Evolutionary conservation across 768 basidiomycete genomes (phyloP).

Genomic region (Trametes punicea): DNA sequence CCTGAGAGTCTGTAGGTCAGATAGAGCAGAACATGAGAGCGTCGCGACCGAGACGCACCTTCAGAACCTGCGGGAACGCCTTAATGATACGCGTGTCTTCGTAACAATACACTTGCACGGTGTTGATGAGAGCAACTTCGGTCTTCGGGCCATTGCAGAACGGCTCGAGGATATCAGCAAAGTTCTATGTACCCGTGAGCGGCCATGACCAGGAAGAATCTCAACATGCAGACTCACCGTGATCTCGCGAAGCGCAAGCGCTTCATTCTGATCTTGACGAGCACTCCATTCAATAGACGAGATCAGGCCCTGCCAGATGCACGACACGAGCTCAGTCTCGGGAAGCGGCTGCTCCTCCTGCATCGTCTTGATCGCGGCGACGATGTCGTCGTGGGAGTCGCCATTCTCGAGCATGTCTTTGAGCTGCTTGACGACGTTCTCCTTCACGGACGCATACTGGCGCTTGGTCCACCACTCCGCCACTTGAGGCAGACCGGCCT

Average conservation of each 20-base stretch:
- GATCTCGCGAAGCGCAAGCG: constrained; percentile 83
- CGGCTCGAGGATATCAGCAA: constrained; percentile 79
- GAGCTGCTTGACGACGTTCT: constrained; percentile 65
- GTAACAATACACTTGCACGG: constrained; percentile 94
- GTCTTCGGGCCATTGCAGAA: constrained; percentile 89
- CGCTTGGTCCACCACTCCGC: constrained; percentile 95
- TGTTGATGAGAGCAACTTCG: constrained; percentile 91
- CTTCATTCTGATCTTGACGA: constrained; percentile 89
- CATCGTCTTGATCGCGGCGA: constrained; percentile 64
- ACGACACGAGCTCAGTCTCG: constrained; percentile 78
- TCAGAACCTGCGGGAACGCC: constrained; percentile 91
- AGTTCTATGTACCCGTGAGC: constrained; percentile 50
- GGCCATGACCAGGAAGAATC: neutral
- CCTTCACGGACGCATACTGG: constrained; percentile 79
- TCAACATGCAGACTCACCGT: constrained; percentile 48
- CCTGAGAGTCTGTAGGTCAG: constrained; percentile 39
- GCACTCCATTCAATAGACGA: constrained; percentile 84
- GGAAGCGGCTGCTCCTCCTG: constrained; percentile 82
- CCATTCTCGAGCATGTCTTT: constrained; percentile 68
- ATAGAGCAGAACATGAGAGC: neutral
- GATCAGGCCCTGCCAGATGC: constrained; percentile 93
- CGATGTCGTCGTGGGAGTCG: constrained; percentile 68
- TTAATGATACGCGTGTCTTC: constrained; percentile 95
- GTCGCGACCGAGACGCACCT: constrained; percentile 43
- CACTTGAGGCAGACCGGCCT: constrained; percentile 70